Base-by-base conservation (phyloP, 805 yeast species). In the Cyberlindnera samutprakarnensis region DNA sequence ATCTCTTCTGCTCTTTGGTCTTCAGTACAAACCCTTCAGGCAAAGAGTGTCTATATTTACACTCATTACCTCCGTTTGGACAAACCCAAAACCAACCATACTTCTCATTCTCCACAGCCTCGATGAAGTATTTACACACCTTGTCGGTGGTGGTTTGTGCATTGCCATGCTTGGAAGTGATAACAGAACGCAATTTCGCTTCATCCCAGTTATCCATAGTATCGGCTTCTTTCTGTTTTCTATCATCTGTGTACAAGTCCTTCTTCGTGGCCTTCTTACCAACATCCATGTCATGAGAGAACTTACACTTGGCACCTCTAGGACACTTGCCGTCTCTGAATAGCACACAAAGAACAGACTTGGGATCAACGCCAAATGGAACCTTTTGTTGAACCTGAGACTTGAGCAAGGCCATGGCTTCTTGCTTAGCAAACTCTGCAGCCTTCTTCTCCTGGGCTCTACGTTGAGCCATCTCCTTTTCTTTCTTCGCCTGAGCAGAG, bases 31-130 rank as follows among this genome's bases (percentile, higher is more conserved):
- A 94, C 1, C 98, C 99, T 28, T 94, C 88, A 25, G 99, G 99
- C 52, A 92, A 68, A 7, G 96, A 82, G 60, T 92, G 99, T 59
- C 75, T 78, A 65, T 92, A 92, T 66, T 80, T 90, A 73, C 99
- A 92, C 39, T 75, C 80, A 39, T 81, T 75, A 44, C 95, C 96
- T 25, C 90, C 88, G 47, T 85, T 85, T 18, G 98, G 98, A 66
- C 98, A 92, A 14, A 72, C 69, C 98, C 98, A 92, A 61, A 92
- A 88, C 98, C 98, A 92, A 53, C 98, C 98, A 56, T 92, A 92
- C 55, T 90, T 90, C 37, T 90, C 92, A 53, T 87, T 86, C 55
- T 92, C 99, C 36, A 92, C 96, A 0, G 98, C 97, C 38, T 87
- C 95, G 44, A 92, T 84, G 63, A 92, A 94, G 59, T 59, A 75